These are phyloP conservation scores for Apostasia shenzhenica DNA, from an alignment of 106 monocot species.

Conservation along the genomic window DNA sequence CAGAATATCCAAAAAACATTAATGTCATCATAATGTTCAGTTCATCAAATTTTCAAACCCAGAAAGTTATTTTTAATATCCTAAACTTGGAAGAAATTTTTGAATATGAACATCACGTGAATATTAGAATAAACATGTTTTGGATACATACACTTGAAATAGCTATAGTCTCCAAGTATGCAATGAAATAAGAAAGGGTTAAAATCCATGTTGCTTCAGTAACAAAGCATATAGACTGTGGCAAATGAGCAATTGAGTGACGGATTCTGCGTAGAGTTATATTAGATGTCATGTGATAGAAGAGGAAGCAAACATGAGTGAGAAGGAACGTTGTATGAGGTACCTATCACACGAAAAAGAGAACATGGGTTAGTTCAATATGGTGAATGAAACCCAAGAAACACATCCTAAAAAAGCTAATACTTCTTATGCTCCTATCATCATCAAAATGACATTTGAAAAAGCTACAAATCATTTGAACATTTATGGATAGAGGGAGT, in stretches of 20 bases:
- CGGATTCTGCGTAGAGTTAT: slow-evolving; percentile 75
- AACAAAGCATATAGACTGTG: slow-evolving; percentile 39
- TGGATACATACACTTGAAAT: slow-evolving; percentile 80
- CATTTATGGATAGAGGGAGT: no score
- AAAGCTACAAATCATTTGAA: slow-evolving; percentile 9
- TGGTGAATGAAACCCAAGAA: no score
- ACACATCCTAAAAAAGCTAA: no score
- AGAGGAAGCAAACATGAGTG: slow-evolving; percentile 76
- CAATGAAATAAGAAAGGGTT: slow-evolving; percentile 86
- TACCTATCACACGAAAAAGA: slow-evolving; percentile 45
- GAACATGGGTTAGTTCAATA: neutral
- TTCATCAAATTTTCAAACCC: no score
- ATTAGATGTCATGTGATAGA: slow-evolving; percentile 90
- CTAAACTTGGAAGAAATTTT: no score
- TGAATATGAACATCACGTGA: no score
- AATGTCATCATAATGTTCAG: neutral
- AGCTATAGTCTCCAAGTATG: slow-evolving; percentile 88
- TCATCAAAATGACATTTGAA: no score
- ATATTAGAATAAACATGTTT: neutral
- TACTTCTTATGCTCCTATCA: no score
- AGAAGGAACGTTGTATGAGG: slow-evolving; percentile 96
- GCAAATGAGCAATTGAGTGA: slow-evolving; percentile 53
- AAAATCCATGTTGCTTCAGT: slow-evolving; percentile 78
- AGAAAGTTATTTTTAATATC: no score
- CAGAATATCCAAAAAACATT: neutral